Percentiles rank a stretch among this genome's conserved stretches.
These are phyloP conservation scores for Borealophlyctis nickersoniae DNA, from an alignment of 192 early-diverging fungal genomes.

Conservation along the genomic window DNA sequence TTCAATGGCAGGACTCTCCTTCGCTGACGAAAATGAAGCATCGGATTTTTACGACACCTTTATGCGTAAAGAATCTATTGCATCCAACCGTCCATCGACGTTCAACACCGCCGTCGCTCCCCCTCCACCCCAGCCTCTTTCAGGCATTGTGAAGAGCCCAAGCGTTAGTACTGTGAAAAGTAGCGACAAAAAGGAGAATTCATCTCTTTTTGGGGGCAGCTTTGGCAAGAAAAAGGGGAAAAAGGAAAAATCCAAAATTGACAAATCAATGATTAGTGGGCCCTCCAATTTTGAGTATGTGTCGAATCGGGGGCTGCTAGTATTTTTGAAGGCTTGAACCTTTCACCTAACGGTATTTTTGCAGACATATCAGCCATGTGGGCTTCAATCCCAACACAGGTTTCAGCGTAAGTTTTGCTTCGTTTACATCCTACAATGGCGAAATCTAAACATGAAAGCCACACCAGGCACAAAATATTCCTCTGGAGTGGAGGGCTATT, in stretches of 20 bases:
- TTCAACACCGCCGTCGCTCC: not conserved
- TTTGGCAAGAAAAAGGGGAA: slow-evolving; percentile 25
- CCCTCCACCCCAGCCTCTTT: not conserved
- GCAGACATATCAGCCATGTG: slow-evolving; percentile 46
- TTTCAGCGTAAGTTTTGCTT: slow-evolving; percentile 34
- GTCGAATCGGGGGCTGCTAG: not conserved
- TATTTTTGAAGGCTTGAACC: too few species aligned
- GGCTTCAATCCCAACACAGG: slow-evolving; percentile 47
- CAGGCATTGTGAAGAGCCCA: slow-evolving; percentile 1
- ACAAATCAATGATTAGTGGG: slow-evolving; percentile 46
- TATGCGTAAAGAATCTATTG: slow-evolving; percentile 7
- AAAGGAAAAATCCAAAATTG: slow-evolving; percentile 36
- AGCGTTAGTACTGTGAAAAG: not conserved
- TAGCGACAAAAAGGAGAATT: slow-evolving; percentile 12
- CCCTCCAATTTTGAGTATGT: slow-evolving; percentile 47
- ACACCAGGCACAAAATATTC: slow-evolving; percentile 49
- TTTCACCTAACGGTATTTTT: not conserved
- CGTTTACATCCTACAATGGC: not conserved
- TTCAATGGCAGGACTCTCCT: slow-evolving; percentile 43
- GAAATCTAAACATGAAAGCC: too few species aligned
- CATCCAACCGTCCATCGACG: not conserved
- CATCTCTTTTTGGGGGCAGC: slow-evolving; percentile 9
- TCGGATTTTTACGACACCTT: slow-evolving; percentile 29
- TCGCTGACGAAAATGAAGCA: slow-evolving; percentile 52
- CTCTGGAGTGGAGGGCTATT: slow-evolving; percentile 52